phyloP scores from a whole-genome alignment of 1,139 yeast species.

The Keqinozyma sinolaborantium region DNA sequence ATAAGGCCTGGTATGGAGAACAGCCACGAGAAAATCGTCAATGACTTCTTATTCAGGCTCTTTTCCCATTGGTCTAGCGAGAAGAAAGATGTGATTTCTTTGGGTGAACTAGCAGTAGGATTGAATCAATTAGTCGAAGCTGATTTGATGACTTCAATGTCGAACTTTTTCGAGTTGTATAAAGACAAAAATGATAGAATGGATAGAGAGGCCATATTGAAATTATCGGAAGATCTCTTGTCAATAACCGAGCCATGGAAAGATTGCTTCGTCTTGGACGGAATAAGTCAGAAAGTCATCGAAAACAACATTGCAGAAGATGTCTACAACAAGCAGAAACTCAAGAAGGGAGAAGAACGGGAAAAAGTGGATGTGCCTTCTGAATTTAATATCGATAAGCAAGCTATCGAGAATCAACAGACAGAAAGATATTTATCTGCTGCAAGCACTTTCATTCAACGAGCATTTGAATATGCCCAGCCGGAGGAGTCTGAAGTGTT shows the following conservation, averaged over 20 bases:
- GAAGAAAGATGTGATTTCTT: conserved; percentile 51
- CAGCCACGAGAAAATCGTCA: conserved; percentile 17
- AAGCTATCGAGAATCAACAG: conserved; percentile 65
- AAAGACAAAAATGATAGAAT: conserved; percentile 64
- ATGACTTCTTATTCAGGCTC: conserved; percentile 53
- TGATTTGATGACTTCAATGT: conserved; percentile 76
- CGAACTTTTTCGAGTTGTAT: conserved; percentile 75
- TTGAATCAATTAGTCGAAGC: conserved; percentile 64
- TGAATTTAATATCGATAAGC: conserved; percentile 59
- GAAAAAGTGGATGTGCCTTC: conserved; percentile 45
- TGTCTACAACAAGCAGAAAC: conserved; percentile 33
- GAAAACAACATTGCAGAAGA: conserved; percentile 66
- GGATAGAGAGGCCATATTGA: conserved; percentile 75
- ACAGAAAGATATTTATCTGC: conserved; percentile 80
- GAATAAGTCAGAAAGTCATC: conserved; percentile 55
- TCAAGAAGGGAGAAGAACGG: conserved; percentile 16
- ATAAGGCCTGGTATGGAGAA: conserved; percentile 31
- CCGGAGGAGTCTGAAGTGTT: conserved; percentile 50
- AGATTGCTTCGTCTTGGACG: conserved; percentile 60
- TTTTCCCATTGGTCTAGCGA: conserved; percentile 71
- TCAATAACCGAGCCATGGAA: conserved; percentile 83
- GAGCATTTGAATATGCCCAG: conserved; percentile 89
- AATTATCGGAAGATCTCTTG: conserved; percentile 81
- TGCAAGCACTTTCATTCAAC: conserved; percentile 80
- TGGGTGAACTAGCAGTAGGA: conserved; percentile 72